These are phyloP conservation scores for Suillus brevipes DNA, from an alignment of 768 basidiomycete genomes.

Conservation along the genomic window DNA sequence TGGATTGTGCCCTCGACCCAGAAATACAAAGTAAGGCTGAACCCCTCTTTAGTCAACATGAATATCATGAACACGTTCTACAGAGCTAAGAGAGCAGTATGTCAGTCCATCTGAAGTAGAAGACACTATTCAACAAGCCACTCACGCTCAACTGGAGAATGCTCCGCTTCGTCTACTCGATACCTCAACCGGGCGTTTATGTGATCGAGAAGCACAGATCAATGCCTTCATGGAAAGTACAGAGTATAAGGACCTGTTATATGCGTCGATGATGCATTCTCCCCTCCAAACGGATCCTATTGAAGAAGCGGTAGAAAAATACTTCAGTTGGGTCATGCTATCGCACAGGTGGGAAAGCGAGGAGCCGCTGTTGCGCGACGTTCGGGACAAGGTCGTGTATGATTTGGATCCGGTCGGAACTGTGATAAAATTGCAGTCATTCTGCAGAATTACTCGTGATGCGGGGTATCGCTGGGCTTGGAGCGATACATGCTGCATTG, in stretches of 20 bases:
- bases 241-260: not conserved
- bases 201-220: not conserved
- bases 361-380: not conserved
- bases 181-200: not conserved
- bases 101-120: not conserved
- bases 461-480: slow-evolving; percentile 1
- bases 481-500: not conserved
- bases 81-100: not conserved
- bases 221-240: not conserved
- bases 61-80: not conserved
- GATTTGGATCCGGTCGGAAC: not conserved
- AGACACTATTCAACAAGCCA: not conserved
- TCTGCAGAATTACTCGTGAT: not conserved
- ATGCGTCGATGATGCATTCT: not conserved
- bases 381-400: not conserved
- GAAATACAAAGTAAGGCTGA: not conserved
- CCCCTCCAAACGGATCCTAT: not conserved
- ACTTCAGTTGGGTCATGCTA: slow-evolving; percentile 2
- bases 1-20: not conserved
- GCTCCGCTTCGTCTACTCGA: not conserved
- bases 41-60: not conserved
- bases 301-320: not conserved
- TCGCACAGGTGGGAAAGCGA: not conserved
- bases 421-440: not conserved
- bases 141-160: not conserved